Percentiles rank a stretch among this genome's conserved stretches.
phyloP scores from a whole-genome alignment of 2,329 filamentous ascomycete species.

The Chrysoporthe cubensis region DNA sequence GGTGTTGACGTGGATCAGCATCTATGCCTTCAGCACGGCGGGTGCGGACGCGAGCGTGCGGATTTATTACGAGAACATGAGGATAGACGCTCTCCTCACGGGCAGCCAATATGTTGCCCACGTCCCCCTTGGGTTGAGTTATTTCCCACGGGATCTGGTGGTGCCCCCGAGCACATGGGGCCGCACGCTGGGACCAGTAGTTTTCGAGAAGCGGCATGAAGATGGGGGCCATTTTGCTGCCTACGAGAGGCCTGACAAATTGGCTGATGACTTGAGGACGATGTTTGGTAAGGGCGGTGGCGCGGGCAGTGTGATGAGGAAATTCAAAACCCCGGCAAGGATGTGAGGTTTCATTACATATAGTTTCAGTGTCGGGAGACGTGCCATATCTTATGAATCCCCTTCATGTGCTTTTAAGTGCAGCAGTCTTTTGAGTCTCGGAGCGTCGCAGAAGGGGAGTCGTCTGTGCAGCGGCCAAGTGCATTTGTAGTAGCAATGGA shows the following conservation, averaged over 20 bases:
- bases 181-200: constrained; percentile 62
- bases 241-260: constrained; percentile 57
- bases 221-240: constrained; percentile 66
- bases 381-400: neutral
- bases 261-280: constrained; percentile 56
- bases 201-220: constrained; percentile 55
- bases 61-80: constrained; percentile 73
- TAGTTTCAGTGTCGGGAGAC: neutral
- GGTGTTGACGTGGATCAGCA: constrained; percentile 72
- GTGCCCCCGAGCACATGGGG: constrained; percentile 60
- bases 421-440: neutral
- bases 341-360: neutral
- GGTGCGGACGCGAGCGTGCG: constrained; percentile 69
- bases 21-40: constrained; percentile 73
- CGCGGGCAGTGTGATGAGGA: constrained; percentile 42
- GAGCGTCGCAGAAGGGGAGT: neutral
- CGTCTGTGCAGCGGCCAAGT: neutral
- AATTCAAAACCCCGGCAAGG: constrained; percentile 8
- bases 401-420: neutral
- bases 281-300: constrained; percentile 62
- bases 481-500: neutral
- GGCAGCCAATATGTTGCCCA: constrained; percentile 28
- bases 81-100: constrained; percentile 34
- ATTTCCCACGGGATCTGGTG: constrained; percentile 62
- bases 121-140: constrained; percentile 31